Evolutionary conservation across 164 flowering plant genomes (phyloP).

Genomic region (Macadamia tetraphylla): DNA sequence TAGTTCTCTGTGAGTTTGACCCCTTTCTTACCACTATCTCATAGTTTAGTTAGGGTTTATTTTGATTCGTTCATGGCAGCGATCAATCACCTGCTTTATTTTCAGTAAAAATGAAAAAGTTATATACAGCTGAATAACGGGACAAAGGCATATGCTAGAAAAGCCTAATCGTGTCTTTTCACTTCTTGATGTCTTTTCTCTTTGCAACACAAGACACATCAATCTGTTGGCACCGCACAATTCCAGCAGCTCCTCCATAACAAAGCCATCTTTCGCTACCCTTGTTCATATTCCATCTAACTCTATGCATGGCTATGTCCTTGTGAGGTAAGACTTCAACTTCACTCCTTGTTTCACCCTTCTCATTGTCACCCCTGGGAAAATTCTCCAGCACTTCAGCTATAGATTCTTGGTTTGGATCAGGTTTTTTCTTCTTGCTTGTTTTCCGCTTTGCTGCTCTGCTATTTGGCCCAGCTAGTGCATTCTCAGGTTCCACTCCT

Average conservation of each 20-base stretch:
- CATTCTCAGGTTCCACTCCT: conserved; percentile 22
- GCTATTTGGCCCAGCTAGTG: conserved; percentile 6
- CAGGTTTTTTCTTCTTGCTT: conserved; percentile 13
- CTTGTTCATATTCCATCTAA: conserved; percentile 94
- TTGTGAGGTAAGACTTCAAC: conserved; percentile 56
- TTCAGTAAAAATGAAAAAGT: too few relatives aligned
- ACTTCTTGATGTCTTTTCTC: not conserved
- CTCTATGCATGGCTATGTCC: conserved; percentile 69
- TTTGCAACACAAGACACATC: conserved; percentile 1
- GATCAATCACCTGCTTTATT: too few relatives aligned
- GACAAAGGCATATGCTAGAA: not conserved
- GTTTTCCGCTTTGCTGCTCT: conserved; percentile 14
- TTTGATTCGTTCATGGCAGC: too few relatives aligned
- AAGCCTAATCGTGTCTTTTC: not conserved
- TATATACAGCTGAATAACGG: too few relatives aligned
- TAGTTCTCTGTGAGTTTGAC: too few relatives aligned
- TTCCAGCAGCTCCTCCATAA: conserved; percentile 91
- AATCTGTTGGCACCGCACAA: conserved; percentile 70
- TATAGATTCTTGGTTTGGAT: conserved; percentile 16
- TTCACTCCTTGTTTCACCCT: conserved; percentile 9
- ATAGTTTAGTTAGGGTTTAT: too few relatives aligned
- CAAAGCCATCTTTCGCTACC: conserved; percentile 93
- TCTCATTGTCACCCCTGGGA: conserved; percentile 6
- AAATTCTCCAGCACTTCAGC: conserved; percentile 9
- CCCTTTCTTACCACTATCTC: too few relatives aligned